phyloP scores from a whole-genome alignment of 2,329 filamentous ascomycete genomes.

The Aurifilum marmelostoma region DNA sequence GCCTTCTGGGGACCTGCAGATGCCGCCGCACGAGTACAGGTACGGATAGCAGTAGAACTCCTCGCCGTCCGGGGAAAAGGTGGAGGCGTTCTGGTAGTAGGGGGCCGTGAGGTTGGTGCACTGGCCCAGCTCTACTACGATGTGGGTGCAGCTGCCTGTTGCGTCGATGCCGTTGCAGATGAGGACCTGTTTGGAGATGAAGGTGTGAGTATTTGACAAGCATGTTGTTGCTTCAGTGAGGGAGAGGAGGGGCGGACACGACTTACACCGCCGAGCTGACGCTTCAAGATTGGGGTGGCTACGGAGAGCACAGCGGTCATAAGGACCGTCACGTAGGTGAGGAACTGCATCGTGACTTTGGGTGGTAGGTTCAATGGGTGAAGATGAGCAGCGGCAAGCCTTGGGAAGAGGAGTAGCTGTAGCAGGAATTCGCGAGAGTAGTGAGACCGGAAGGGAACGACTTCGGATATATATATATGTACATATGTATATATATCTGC shows the following conservation, averaged over 20 bases:
- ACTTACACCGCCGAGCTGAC: slow-evolving; percentile 53
- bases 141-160: slow-evolving; percentile 50
- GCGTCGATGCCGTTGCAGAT: slow-evolving; percentile 55
- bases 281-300: slow-evolving; percentile 41
- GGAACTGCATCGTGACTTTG: slow-evolving; percentile 22
- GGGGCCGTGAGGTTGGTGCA: slow-evolving; percentile 51
- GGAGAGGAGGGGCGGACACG: not conserved
- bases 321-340: slow-evolving; percentile 14
- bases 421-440: not conserved
- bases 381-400: not conserved
- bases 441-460: not conserved
- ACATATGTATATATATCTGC: too few relatives aligned
- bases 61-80: slow-evolving; percentile 56
- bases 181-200: slow-evolving; percentile 43
- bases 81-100: slow-evolving; percentile 48
- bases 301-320: slow-evolving; percentile 26
- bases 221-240: not conserved
- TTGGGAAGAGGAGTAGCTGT: not conserved
- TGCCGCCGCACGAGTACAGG: slow-evolving; percentile 43
- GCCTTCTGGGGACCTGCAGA: slow-evolving; percentile 55
- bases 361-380: not conserved
- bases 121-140: slow-evolving; percentile 46
- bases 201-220: not conserved
- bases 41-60: slow-evolving; percentile 53
- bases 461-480: not conserved